Conservation (phyloP, 257 asterid species). For the Solanum neorickii region DNA sequence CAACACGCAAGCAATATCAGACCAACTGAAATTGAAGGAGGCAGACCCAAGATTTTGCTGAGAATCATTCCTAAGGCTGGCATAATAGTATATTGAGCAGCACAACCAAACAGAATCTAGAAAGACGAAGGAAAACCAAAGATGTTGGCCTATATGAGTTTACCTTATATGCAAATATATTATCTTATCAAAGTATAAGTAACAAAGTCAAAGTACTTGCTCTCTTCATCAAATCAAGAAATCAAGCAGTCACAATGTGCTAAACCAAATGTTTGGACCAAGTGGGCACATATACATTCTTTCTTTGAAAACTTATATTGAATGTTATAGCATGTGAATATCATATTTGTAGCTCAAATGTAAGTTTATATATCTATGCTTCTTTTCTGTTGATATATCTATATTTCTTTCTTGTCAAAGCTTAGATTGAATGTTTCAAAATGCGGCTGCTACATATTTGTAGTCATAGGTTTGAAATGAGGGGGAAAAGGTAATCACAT, state of each 20-base stretch:
- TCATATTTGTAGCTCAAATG: background rate
- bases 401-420: background rate
- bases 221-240: background rate
- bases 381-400: background rate
- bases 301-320: background rate
- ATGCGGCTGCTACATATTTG: background rate
- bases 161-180: background rate
- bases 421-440: background rate
- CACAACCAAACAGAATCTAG: conserved; percentile 78
- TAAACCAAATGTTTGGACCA: background rate
- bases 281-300: background rate
- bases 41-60: conserved; percentile 67
- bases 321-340: background rate
- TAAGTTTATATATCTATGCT: background rate
- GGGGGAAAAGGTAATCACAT: background rate
- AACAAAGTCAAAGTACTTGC: background rate
- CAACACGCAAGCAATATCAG: conserved; percentile 76
- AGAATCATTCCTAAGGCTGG: conserved; percentile 57
- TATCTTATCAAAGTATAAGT: background rate
- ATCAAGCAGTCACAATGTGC: background rate
- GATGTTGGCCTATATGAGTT: background rate
- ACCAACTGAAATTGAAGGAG: conserved; percentile 77
- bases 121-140: conserved; percentile 2
- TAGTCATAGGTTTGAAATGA: background rate
- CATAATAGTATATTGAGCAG: conserved; percentile 80